Evolutionary conservation across 257 asterid species (phyloP).

Genomic region (Echites panduratus): DNA sequence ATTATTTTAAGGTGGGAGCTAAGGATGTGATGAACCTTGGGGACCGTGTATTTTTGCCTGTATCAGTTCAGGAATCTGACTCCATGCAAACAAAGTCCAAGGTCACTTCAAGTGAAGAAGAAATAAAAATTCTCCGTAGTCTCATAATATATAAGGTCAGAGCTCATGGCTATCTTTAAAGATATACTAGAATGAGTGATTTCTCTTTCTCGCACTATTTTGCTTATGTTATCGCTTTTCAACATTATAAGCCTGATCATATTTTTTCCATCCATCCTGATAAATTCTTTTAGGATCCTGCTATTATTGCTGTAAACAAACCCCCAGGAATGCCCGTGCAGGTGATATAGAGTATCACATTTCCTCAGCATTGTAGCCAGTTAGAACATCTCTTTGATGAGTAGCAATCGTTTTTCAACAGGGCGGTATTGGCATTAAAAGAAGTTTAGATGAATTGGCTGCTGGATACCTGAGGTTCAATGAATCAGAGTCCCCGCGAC

Average conservation of each 20-base stretch:
- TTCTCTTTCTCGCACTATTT: neutral
- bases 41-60: constrained; percentile 68
- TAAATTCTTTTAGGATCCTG: constrained; percentile 47
- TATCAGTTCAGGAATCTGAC: constrained; percentile 52
- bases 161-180: constrained; percentile 3
- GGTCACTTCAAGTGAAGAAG: constrained; percentile 37
- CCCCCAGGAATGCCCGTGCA: constrained; percentile 97
- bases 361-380: constrained; percentile 16
- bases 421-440: constrained; percentile 86
- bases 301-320: constrained; percentile 72
- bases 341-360: constrained; percentile 30
- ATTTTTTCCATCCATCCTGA: neutral
- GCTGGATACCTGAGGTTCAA: constrained; percentile 72
- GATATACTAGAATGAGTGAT: neutral
- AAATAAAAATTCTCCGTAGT: constrained; percentile 47
- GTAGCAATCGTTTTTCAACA: constrained; percentile 23
- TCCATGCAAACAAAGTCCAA: constrained; percentile 29
- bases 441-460: constrained; percentile 88
- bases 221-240: neutral
- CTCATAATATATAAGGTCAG: constrained; percentile 66
- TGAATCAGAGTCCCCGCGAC: constrained; percentile 70
- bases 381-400: constrained; percentile 6
- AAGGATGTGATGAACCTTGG: constrained; percentile 63
- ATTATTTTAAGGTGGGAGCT: constrained; percentile 57
- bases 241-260: neutral